Evolutionary conservation across 2,329 filamentous ascomycete species (phyloP).

Genomic region (Ophiostoma tasmaniense): DNA sequence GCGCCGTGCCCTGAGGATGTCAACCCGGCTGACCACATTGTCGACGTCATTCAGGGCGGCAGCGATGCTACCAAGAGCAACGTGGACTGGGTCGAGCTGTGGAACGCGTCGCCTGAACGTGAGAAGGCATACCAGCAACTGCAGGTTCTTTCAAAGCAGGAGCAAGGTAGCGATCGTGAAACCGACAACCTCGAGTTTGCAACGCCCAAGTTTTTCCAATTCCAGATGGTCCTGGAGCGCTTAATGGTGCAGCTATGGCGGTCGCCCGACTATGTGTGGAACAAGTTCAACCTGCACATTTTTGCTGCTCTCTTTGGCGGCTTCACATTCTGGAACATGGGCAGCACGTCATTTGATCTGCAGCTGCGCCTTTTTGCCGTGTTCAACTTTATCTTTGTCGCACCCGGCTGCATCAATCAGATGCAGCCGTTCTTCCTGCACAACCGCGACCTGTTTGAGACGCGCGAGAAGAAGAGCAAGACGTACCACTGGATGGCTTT

Average conservation of each 20-base stretch:
- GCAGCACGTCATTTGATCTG: constrained; percentile 64
- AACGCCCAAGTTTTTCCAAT: constrained; percentile 60
- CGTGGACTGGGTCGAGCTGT: constrained; percentile 56
- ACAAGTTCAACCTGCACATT: constrained; percentile 62
- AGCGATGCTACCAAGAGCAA: constrained; percentile 48
- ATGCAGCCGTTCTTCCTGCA: constrained; percentile 82
- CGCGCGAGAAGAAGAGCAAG: constrained; percentile 74
- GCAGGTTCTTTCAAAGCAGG: constrained; percentile 43
- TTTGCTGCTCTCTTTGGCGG: constrained; percentile 67
- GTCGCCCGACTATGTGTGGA: constrained; percentile 80
- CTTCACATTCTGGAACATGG: constrained; percentile 67
- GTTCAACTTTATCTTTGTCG: constrained; percentile 76
- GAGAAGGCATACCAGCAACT: constrained; percentile 48
- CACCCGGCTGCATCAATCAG: constrained; percentile 69
- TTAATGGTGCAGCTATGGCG: constrained; percentile 79
- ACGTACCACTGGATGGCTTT: constrained; percentile 81
- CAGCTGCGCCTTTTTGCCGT: constrained; percentile 83
- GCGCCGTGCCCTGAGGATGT: constrained; percentile 57
- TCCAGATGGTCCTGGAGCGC: constrained; percentile 59
- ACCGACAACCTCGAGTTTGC: constrained; percentile 61
- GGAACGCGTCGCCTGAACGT: constrained; percentile 52
- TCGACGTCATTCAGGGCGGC: constrained; percentile 53
- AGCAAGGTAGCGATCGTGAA: constrained; percentile 29
- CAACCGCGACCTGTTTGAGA: constrained; percentile 74
- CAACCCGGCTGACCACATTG: constrained; percentile 80